Conservation (phyloP, 2,329 filamentous ascomycete species). For the Phoma sp. region DNA sequence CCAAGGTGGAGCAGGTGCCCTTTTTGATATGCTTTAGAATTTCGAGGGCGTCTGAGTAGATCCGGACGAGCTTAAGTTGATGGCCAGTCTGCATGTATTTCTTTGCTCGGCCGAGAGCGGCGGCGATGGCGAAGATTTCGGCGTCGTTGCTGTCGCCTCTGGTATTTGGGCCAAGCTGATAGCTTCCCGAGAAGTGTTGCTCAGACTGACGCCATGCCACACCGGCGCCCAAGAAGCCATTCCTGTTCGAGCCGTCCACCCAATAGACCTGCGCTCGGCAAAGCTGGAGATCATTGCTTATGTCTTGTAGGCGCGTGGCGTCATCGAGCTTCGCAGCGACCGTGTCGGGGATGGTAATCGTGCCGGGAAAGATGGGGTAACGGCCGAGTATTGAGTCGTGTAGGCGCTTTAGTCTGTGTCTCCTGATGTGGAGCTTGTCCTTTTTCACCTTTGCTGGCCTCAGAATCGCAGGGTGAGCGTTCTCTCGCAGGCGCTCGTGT, state of each 20-base stretch:
- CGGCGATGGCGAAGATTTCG: conserved; percentile 17
- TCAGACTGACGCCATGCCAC: neutral
- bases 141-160: conserved; percentile 1
- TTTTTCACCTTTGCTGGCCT: no score
- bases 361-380: no score
- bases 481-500: no score
- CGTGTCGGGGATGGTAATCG: no score
- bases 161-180: conserved; percentile 1
- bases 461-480: no score
- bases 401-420: no score
- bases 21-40: neutral
- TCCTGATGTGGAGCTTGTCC: no score
- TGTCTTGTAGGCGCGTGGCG: no score
- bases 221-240: conserved; percentile 6
- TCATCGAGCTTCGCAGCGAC: no score
- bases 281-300: neutral
- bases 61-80: neutral
- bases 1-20: neutral
- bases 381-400: no score
- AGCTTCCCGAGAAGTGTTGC: no score
- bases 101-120: conserved; percentile 9
- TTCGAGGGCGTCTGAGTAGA: conserved; percentile 5
- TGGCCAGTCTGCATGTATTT: neutral
- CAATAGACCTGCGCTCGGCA: neutral
- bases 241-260: neutral